Base-by-base conservation (phyloP, 2,329 filamentous ascomycete species). In the Xylariaceae sp. region DNA sequence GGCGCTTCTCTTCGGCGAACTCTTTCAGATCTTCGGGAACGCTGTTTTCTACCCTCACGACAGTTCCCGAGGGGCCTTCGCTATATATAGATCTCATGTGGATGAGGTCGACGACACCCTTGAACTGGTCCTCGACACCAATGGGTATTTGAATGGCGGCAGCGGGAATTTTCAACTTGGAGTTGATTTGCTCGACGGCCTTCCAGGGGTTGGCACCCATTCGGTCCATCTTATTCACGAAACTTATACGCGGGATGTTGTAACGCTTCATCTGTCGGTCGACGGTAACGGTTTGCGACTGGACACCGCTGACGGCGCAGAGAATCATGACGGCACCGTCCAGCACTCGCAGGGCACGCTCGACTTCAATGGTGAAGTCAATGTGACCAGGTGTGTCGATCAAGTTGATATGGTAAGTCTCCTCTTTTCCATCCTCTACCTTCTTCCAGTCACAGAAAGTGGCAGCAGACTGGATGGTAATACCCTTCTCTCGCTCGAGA, bases 201-300 rank as follows among this genome's bases (percentile, higher is more conserved):
- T 95, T 96, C 84, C 91, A 99, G 6, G 94, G 94, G 70, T 99
- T 97, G 61, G 94, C 89, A 57, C 94, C 94, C 88, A 96, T 96
- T 62, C 94, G 87, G 70, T 99, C 94, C 92, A 99, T 97, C 80
- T 99, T 99, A 79, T 99, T 99, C 71, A 99, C 85, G 68, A 99
- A 99, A 52, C 89, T 95, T 71, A 99, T 86, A 65, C 94, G 83
- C 58, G 94, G 94, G 60, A 99, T 86, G 69, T 97, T 92, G 79
- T 99, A 99, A 64, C 94, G 86, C 77, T 91, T 89, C 94, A 99
- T 99, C 77, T 99, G 94, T 65, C 94, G 84, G 72, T 99, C 91
- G 61, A 99, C 94, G 1, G 94, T 99, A 65, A 96, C 96, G 26
- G 94, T 99, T 75, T 99, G 94, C 69, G 87, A 92, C 75, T 99